Conservation (phyloP, 2,329 filamentous ascomycete species). For the Sclerotinia trifoliorum region DNA sequence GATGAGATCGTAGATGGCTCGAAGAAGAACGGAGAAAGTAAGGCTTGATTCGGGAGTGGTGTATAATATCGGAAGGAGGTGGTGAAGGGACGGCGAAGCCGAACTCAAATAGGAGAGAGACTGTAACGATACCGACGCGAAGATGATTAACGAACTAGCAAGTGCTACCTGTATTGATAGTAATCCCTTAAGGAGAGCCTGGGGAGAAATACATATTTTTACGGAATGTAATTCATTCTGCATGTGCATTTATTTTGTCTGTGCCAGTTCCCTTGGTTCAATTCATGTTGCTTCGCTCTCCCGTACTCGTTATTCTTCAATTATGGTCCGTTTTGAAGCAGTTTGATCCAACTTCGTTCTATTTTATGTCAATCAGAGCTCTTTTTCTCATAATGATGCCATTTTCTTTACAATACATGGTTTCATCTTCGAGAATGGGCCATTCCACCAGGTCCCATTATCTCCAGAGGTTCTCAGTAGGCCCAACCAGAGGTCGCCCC, state of each 20-base stretch:
- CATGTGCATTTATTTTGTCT: background rate
- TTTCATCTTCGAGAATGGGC: background rate
- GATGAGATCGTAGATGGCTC: constrained; percentile 52
- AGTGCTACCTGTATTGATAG: constrained; percentile 10
- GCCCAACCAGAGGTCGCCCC: background rate
- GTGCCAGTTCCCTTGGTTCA: background rate
- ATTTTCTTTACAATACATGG: background rate
- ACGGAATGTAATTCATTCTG: background rate
- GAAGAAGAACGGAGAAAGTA: constrained; percentile 40
- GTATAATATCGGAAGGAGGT: background rate
- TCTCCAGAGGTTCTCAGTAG: background rate
- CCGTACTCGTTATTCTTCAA: background rate
- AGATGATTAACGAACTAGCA: background rate
- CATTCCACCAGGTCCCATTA: background rate
- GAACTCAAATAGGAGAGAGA: background rate
- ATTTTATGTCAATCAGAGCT: too few relatives aligned
- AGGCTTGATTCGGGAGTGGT: constrained; percentile 7
- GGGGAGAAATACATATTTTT: background rate
- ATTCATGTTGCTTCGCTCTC: background rate
- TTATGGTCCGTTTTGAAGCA: background rate
- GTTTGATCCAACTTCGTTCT: background rate
- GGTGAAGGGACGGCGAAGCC: background rate
- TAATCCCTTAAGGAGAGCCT: background rate
- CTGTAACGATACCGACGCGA: background rate
- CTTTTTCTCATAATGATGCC: background rate